Evolutionary conservation across 768 basidiomycete species (phyloP).

Genomic region (Leucogyrophana mollusca): DNA sequence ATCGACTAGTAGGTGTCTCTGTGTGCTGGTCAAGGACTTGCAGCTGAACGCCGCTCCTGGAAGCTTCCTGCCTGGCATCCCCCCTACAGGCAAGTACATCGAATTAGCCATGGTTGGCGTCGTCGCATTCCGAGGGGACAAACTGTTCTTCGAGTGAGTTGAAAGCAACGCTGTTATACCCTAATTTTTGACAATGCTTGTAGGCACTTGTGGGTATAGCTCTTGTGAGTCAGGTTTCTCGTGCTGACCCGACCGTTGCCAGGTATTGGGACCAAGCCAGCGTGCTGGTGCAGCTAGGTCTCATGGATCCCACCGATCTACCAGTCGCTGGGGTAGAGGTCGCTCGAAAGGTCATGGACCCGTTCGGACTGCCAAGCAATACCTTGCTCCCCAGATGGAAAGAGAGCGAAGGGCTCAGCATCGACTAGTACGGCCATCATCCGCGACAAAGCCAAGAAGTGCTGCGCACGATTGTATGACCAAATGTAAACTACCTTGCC

Average conservation of each 20-base stretch:
- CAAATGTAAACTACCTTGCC: no score
- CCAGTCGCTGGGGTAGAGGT: conserved; percentile 41
- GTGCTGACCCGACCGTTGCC: neutral
- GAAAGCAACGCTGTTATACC: neutral
- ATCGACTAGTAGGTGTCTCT: conserved; percentile 35
- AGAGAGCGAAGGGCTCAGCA: conserved; percentile 34
- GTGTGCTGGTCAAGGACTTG: neutral
- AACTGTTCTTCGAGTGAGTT: conserved; percentile 45
- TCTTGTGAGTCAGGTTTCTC: neutral
- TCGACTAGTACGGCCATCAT: conserved; percentile 16
- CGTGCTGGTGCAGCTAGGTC: conserved; percentile 40
- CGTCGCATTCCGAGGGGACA: conserved; percentile 48
- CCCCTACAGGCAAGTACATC: conserved; percentile 36
- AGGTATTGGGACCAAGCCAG: conserved; percentile 54
- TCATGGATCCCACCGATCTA: conserved; percentile 29
- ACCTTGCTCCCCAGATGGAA: conserved; percentile 34
- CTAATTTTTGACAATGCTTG: neutral
- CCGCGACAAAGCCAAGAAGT: no score
- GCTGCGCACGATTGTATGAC: no score
- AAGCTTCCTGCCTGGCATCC: conserved; percentile 32
- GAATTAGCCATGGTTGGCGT: conserved; percentile 44
- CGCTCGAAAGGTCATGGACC: conserved; percentile 39
- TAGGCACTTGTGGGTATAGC: conserved; percentile 28
- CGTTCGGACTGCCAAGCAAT: conserved; percentile 40
- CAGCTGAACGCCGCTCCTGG: neutral